A percentile compares a stretch with the other conserved stretches of the same genome.
phyloP scores from a whole-genome alignment of 192 early-diverging fungal genomes.

The Gonapodya sp. region DNA sequence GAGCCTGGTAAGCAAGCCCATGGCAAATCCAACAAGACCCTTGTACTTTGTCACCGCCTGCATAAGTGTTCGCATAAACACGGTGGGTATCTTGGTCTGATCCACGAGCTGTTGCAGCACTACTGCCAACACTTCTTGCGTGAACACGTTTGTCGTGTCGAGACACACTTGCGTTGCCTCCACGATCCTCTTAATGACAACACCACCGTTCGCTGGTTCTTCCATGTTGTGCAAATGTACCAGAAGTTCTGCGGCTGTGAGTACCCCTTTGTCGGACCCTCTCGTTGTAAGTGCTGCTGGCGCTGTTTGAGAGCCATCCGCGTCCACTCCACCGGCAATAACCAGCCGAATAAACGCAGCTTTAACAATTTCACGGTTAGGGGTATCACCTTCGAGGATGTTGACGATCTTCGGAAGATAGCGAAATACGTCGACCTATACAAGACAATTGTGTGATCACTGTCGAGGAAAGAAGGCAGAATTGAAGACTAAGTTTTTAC shows the following conservation, averaged over 20 bases:
- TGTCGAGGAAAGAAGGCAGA: not conserved
- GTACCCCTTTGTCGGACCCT: constrained; percentile 19
- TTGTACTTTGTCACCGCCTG: constrained; percentile 55
- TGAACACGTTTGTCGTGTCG: constrained; percentile 52
- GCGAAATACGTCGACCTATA: constrained; percentile 41
- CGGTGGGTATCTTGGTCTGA: constrained; percentile 48
- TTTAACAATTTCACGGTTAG: constrained; percentile 45
- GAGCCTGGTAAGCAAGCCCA: constrained; percentile 44
- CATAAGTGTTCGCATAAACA: constrained; percentile 71
- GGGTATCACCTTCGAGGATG: constrained; percentile 54
- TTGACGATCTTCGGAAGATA: constrained; percentile 51
- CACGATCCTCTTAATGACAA: constrained; percentile 43
- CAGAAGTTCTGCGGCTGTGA: constrained; percentile 59
- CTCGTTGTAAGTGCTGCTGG: not conserved
- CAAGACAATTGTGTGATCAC: constrained; percentile 6
- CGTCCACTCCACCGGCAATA: constrained; percentile 18
- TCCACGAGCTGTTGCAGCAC: constrained; percentile 61
- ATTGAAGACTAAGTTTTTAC: constrained; percentile 22
- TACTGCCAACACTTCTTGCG: constrained; percentile 53
- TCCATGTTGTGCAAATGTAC: constrained; percentile 63
- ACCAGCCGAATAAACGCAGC: constrained; percentile 51
- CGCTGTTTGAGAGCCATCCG: constrained; percentile 12
- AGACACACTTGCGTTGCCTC: constrained; percentile 69
- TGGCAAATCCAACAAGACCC: constrained; percentile 46
- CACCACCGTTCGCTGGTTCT: constrained; percentile 23